Percentiles rank a stretch among this genome's conserved stretches.
These are phyloP conservation scores for Ustilaginoidea virens DNA, from an alignment of 2,329 filamentous ascomycete species.

Conservation along the genomic window DNA sequence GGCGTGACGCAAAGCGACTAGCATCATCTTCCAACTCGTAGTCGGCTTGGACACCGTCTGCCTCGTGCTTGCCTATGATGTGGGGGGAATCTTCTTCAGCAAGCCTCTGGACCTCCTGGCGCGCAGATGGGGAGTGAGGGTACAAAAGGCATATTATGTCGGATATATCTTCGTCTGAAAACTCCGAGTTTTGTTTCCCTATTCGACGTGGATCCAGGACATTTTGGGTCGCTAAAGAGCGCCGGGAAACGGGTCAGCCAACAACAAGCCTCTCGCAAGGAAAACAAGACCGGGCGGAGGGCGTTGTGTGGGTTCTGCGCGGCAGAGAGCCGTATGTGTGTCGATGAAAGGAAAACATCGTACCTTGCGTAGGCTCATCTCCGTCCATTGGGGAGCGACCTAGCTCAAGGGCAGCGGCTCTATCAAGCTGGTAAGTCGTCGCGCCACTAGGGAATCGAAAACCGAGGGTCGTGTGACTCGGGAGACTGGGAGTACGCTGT, in stretches of 20 bases:
- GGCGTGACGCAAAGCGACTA: conserved; percentile 26
- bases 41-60: conserved; percentile 34
- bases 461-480: no score
- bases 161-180: conserved; percentile 67
- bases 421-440: no score
- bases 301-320: no score
- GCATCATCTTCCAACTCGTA: conserved; percentile 35
- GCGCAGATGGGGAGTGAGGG: conserved; percentile 58
- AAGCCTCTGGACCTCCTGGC: conserved; percentile 47
- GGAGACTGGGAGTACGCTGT: no score
- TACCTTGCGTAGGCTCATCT: conserved; percentile 29
- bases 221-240: conserved; percentile 10
- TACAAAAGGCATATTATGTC: conserved; percentile 85
- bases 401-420: conserved; percentile 9
- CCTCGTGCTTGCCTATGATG: conserved; percentile 32
- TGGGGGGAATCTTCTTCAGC: conserved; percentile 31
- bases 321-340: no score
- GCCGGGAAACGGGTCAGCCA: background rate
- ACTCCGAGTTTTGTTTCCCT: conserved; percentile 67
- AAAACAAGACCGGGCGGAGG: no score
- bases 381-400: conserved; percentile 23
- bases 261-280: no score
- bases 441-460: background rate
- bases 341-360: conserved; percentile 1
- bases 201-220: conserved; percentile 66